Evolutionary conservation across 345 rosid species (phyloP).

Genomic region (Adansonia digitata): DNA sequence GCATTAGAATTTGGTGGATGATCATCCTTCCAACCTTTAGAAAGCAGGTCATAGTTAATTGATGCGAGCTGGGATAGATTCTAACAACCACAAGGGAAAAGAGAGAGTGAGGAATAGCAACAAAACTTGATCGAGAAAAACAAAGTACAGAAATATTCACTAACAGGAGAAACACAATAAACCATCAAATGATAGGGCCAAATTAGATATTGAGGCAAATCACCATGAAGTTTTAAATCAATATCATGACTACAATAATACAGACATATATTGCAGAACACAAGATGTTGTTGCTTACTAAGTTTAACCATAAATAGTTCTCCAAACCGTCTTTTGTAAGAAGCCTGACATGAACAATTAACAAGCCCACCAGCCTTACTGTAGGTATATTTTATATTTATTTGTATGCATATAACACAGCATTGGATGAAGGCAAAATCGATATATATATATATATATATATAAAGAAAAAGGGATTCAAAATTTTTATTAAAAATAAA

Average conservation of each 20-base stretch:
- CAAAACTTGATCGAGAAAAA: background rate
- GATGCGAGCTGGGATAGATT: slow-evolving; percentile 97
- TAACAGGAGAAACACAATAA: background rate
- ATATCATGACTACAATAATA: background rate
- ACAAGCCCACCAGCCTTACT: background rate
- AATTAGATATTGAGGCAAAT: background rate
- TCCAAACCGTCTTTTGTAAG: background rate
- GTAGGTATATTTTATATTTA: background rate
- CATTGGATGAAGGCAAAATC: background rate
- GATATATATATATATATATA: too few relatives aligned
- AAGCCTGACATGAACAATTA: too few relatives aligned
- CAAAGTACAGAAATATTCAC: background rate
- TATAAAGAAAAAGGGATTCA: too few relatives aligned
- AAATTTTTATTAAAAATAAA: background rate
- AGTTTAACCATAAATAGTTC: background rate
- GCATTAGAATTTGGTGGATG: slow-evolving; percentile 41
- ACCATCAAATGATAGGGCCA: background rate
- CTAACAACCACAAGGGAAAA: slow-evolving; percentile 36
- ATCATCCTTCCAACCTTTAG: slow-evolving; percentile 95
- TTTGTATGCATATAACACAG: background rate
- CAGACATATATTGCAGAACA: background rate
- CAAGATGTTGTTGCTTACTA: background rate
- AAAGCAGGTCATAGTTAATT: slow-evolving; percentile 93
- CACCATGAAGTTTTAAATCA: background rate
- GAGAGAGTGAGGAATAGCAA: slow-evolving; percentile 1